Conservation (phyloP, 2,329 filamentous ascomycete genomes). For the Fusarium sp. region DNA sequence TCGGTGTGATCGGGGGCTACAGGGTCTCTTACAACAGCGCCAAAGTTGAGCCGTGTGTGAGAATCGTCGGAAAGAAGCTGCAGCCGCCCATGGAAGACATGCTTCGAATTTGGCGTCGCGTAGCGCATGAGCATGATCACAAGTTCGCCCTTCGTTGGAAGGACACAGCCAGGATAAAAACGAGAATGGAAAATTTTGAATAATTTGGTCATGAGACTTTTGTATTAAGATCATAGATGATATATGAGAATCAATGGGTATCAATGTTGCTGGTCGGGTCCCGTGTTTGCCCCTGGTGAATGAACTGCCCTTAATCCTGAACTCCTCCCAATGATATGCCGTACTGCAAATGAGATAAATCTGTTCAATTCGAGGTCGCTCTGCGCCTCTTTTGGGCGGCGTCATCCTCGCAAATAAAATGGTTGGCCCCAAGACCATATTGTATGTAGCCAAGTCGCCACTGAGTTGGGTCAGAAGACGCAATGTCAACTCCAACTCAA, state of each 20-base stretch:
- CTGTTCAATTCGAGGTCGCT: not conserved
- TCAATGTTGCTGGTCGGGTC: conserved; percentile 19
- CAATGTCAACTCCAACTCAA: not conserved
- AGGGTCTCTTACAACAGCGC: not conserved
- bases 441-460: too few species aligned
- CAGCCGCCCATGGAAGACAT: not conserved
- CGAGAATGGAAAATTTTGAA: not conserved
- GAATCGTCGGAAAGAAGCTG: conserved; percentile 4
- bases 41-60: not conserved
- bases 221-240: not conserved
- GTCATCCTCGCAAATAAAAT: not conserved
- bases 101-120: conserved; percentile 1
- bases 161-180: not conserved
- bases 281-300: conserved; percentile 1
- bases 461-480: not conserved
- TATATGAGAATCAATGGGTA: conserved; percentile 18
- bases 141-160: conserved; percentile 1
- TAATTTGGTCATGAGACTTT: not conserved
- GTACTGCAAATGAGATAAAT: not conserved
- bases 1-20: not conserved
- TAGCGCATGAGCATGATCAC: not conserved
- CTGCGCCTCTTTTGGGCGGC: not conserved
- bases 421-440: not conserved
- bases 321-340: conserved; percentile 19
- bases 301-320: not conserved